A percentile compares a stretch with the other conserved stretches of the same genome.
These are phyloP conservation scores for Hyphopichia burtonii DNA, from an alignment of 1,139 yeast species.

Conservation along the genomic window DNA sequence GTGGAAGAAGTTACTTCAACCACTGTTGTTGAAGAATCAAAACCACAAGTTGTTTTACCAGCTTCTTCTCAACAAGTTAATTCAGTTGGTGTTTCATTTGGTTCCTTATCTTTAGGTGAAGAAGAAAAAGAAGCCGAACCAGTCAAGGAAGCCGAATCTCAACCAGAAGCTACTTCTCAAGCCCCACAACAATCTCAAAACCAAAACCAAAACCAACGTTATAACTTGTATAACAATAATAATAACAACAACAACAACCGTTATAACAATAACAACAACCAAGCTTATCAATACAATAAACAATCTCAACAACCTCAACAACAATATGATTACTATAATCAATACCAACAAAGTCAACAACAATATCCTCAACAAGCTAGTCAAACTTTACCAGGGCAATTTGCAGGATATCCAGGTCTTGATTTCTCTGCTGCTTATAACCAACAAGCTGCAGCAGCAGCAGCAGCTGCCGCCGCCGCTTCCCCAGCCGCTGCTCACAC, in stretches of 20 bases:
- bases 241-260: conserved; percentile 15
- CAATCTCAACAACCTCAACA: conserved; percentile 17
- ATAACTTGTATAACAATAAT: conserved; percentile 15
- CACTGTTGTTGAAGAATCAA: conserved; percentile 7
- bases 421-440: conserved; percentile 43
- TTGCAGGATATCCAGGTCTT: conserved; percentile 45
- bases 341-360: conserved; percentile 36
- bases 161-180: conserved; percentile 7
- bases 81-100: conserved; percentile 69
- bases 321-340: conserved; percentile 34
- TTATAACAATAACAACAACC: conserved; percentile 11
- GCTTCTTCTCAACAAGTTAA: conserved; percentile 47
- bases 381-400: conserved; percentile 41
- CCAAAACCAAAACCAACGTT: conserved; percentile 11
- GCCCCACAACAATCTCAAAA: conserved; percentile 14
- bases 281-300: conserved; percentile 15
- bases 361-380: conserved; percentile 44
- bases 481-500: conserved; percentile 26
- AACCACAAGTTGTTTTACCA: conserved; percentile 68
- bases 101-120: conserved; percentile 56
- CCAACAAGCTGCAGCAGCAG: conserved; percentile 29
- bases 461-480: conserved; percentile 39
- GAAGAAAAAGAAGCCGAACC: conserved; percentile 27
- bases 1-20: conserved; percentile 9
- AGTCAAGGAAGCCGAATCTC: conserved; percentile 6